These are phyloP conservation scores for Stephanodiscus minutulus DNA, from an alignment of 108 stramenopile genomes.

Conservation along the genomic window DNA sequence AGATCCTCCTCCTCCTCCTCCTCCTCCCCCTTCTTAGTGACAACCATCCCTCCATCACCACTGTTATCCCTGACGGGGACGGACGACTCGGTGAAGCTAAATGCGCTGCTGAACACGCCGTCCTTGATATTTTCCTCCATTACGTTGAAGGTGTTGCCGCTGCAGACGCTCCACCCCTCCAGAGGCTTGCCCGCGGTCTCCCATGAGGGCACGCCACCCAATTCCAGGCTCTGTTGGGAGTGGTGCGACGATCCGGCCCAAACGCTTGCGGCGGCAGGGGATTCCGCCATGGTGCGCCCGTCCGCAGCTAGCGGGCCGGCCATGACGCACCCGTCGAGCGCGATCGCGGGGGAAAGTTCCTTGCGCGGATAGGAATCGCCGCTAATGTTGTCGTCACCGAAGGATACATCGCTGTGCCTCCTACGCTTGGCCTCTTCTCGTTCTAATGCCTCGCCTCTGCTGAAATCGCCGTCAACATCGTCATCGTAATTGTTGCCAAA, in stretches of 20 bases:
- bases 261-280: background rate
- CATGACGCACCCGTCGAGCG: slow-evolving; percentile 11
- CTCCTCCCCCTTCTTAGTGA: slow-evolving; percentile 2
- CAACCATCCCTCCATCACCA: background rate
- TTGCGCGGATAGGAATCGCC: background rate
- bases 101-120: slow-evolving; percentile 9
- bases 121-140: slow-evolving; percentile 19
- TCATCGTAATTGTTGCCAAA: background rate
- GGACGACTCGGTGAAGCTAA: slow-evolving; percentile 22
- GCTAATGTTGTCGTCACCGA: background rate
- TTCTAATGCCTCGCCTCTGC: no score
- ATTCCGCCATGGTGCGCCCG: background rate
- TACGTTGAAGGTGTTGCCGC: slow-evolving; percentile 19
- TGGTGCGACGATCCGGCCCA: background rate
- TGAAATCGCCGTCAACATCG: background rate
- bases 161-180: slow-evolving; percentile 26
- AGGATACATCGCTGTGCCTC: background rate
- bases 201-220: slow-evolving; percentile 32
- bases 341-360: background rate
- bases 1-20: slow-evolving; percentile 6
- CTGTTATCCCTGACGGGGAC: background rate
- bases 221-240: slow-evolving; percentile 13
- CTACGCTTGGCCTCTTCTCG: slow-evolving; percentile 4
- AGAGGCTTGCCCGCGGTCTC: slow-evolving; percentile 16
- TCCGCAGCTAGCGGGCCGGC: background rate